Base-by-base conservation (phyloP, 768 basidiomycete species). In the Daedaleopsis nitida region DNA sequence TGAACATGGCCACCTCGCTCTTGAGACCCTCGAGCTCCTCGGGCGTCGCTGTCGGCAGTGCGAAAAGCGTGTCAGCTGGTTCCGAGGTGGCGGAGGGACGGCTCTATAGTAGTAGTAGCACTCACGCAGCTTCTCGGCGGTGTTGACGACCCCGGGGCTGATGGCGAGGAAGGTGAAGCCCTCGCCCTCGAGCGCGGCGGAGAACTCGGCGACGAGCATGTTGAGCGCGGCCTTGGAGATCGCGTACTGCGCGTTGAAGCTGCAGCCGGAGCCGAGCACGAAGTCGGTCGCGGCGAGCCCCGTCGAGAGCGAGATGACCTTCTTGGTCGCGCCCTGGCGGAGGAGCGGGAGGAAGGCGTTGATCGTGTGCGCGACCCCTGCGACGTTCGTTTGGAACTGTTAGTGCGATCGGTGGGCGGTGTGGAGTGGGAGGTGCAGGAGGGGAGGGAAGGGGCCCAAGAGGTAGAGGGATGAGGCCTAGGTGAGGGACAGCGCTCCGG, bases 271-370 rank as follows among this genome's bases (percentile, higher is more conserved):
- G 6, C 13, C 10, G 19, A 74, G 45, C 2, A 65, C 68, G 19
- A 73, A 34, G 2, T 73, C 74, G 3, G 58, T 47, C 62, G 74
- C 75, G 14, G 62, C 76, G 16, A 74, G 35, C 39, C 72, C 76
- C 23, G 65, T 69, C 58, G 64, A 67, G 58, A 80, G 56, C 1
- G 72, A 66, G 62, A 78, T 63, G 47, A 79, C 74, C 58, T 75
- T 77, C 69, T 78, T 76, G 21, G 58, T 44, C n/a, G 66, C 19
- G 11, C 76, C 71, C 4, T 68, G 64, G 37, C 62, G 64, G 43
- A 80, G 66, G 21, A 80, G 70, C 12, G 79, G 78, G 8, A 81
- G 71, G 70, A 80, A 77, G 5, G 67, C 67, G 65, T 76, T 75
- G 59, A 69, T 75, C 12, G 75, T 72, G 62, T 70, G 68, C 16